Conservation (phyloP, 345 rosid species). For the Reutealis trisperma region DNA sequence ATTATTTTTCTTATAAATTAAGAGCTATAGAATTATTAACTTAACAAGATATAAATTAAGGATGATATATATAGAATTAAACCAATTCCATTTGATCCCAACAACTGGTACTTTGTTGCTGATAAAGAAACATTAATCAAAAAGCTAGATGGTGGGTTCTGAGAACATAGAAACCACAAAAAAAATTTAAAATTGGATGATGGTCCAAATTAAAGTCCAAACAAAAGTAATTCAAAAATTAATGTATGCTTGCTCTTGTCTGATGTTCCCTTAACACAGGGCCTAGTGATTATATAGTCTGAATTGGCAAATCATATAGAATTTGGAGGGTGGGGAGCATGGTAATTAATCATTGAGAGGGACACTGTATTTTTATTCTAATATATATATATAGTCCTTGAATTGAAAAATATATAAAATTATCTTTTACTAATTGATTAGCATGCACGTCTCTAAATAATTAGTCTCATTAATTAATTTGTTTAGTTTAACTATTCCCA, state of each 20-base stretch:
- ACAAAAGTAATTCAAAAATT: slow-evolving; percentile 26
- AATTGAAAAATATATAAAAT: not conserved
- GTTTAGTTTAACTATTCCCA: not conserved
- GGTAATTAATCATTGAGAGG: slow-evolving; percentile 2
- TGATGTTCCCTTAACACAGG: slow-evolving; percentile 36
- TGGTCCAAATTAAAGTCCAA: slow-evolving; percentile 21
- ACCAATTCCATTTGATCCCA: slow-evolving; percentile 20
- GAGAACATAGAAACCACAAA: slow-evolving; percentile 19
- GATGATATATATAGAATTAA: not conserved
- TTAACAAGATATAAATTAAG: not conserved
- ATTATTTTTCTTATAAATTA: not conserved
- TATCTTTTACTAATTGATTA: not conserved
- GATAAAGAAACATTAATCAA: slow-evolving; percentile 29
- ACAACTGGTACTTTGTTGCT: slow-evolving; percentile 29
- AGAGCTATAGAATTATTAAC: not conserved
- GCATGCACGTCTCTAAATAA: not conserved
- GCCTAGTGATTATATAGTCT: slow-evolving; percentile 19
- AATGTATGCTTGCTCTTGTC: slow-evolving; percentile 28
- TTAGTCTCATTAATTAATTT: not conserved
- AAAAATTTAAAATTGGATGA: slow-evolving; percentile 2
- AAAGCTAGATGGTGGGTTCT: slow-evolving; percentile 34
- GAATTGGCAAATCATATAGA: slow-evolving; percentile 27
- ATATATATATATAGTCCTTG: not conserved
- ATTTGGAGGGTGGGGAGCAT: slow-evolving; percentile 15
- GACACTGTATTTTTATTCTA: not conserved